These are phyloP conservation scores for Ustilago nuda DNA, from an alignment of 1,284 basidiomycete species.

Conservation along the genomic window DNA sequence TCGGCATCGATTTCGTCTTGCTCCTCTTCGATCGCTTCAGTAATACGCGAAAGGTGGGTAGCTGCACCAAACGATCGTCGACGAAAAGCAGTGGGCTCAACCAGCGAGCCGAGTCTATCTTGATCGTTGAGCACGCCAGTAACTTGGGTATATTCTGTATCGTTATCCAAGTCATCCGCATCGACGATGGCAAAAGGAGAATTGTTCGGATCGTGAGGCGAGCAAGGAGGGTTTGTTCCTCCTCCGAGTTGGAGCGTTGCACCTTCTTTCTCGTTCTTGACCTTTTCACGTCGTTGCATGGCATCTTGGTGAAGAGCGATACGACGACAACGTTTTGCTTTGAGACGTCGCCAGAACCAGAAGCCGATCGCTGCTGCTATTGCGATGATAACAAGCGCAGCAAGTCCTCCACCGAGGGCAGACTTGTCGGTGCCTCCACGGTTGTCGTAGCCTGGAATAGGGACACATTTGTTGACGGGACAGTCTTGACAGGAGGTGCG, in stretches of 20 bases:
- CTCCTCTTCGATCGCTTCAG: constrained; percentile 51
- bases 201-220: constrained; percentile 4
- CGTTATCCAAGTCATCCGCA: constrained; percentile 33
- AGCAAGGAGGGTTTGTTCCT: not conserved
- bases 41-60: constrained; percentile 55
- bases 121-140: constrained; percentile 32
- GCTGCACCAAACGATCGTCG: constrained; percentile 50
- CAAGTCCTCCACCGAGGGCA: constrained; percentile 51
- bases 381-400: constrained; percentile 37
- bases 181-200: constrained; percentile 31
- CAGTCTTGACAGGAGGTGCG: constrained; percentile 50
- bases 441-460: constrained; percentile 21
- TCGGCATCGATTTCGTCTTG: constrained; percentile 34
- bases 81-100: constrained; percentile 39
- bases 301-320: constrained; percentile 38
- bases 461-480: constrained; percentile 50
- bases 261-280: constrained; percentile 38
- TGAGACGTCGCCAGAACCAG: constrained; percentile 38
- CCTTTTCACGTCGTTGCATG: constrained; percentile 40
- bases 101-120: constrained; percentile 41
- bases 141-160: constrained; percentile 55
- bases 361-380: constrained; percentile 25
- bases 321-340: constrained; percentile 33
- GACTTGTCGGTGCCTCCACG: constrained; percentile 24
- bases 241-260: constrained; percentile 44